Base-by-base conservation (phyloP, 495 filamentous ascomycete genomes). In the Annulohypoxylon moriforme region DNA sequence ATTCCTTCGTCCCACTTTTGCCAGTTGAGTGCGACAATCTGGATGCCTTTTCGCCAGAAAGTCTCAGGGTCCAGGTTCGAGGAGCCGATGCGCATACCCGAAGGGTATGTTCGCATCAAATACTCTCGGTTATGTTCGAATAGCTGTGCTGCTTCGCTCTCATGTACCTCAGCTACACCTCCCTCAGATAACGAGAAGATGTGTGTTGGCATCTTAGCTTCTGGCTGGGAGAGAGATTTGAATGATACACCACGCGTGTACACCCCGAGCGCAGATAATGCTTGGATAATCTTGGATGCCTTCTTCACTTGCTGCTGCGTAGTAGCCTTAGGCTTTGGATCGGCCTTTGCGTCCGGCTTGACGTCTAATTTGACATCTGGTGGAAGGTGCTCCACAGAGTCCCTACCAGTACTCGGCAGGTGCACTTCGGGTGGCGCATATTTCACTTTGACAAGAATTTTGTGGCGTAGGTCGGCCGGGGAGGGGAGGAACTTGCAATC, bases 11-110 rank as follows among this genome's bases (percentile, higher is more conserved):
- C 95, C 75, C 89, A 89, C 60, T 89, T 90, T 73, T 98, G 95
- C 94, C 95, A 98, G 79, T 98, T 98, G 42, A 98, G 84, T 1
- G 95, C 95, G 0, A 96, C 93, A 47, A 97, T 90, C 81, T 98
- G 95, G 3, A 96, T 92, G 9, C 95, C 95, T 66, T 92, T 90
- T 2, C 92, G 84, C 95, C 95, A 98, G 83, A 93, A 94, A 33
- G 89, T 82, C 1, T 87, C 85, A 0, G 95, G 94, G 71, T 97
- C 92, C 9, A 93, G 85, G 74, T 97, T 98, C 0, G 93, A 93
- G 3, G 93, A 96, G 53, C 84, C 84, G 58, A 98, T 89, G 1
- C 95, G 89, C 65, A 93, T 84, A 2, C 93, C 93, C 6, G 89
- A 92, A 0, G 95, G 95, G 70, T 97, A 98, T 0, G 93, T 90